These are phyloP conservation scores for Arachis stenosperma DNA, from an alignment of 306 rosid species.

Conservation along the genomic window DNA sequence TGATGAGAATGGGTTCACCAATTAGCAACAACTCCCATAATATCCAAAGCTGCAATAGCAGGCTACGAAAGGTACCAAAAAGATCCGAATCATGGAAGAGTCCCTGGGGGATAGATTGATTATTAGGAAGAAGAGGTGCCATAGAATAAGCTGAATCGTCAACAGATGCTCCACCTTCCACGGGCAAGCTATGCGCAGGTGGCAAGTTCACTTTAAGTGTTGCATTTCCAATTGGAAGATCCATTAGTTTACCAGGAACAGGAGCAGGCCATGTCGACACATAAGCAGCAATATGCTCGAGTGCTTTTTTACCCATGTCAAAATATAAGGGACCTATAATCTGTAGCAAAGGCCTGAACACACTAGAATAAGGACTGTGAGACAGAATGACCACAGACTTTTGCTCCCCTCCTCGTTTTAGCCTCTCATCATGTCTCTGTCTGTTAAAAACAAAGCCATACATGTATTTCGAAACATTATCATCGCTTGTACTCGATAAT, in stretches of 20 bases:
- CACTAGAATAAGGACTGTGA: slow-evolving; percentile 70
- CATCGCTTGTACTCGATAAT: slow-evolving; percentile 41
- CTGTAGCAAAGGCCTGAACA: slow-evolving; percentile 83
- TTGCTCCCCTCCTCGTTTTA: slow-evolving; percentile 90
- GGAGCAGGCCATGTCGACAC: slow-evolving; percentile 88
- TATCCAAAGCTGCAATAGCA: slow-evolving; percentile 84
- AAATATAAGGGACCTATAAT: slow-evolving; percentile 86
- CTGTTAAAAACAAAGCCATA: slow-evolving; percentile 87
- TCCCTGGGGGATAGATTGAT: slow-evolving; percentile 73
- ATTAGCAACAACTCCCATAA: slow-evolving; percentile 84
- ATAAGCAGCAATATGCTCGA: slow-evolving; percentile 83
- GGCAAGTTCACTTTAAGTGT: slow-evolving; percentile 82
- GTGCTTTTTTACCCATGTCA: slow-evolving; percentile 84
- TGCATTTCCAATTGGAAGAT: slow-evolving; percentile 92
- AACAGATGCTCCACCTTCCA: slow-evolving; percentile 55
- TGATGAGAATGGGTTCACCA: slow-evolving; percentile 83
- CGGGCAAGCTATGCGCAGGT: slow-evolving; percentile 70
- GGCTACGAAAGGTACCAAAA: slow-evolving; percentile 72
- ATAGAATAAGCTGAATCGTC: slow-evolving; percentile 72
- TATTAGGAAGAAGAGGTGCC: slow-evolving; percentile 84
- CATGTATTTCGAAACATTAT: slow-evolving; percentile 57
- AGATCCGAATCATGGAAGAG: slow-evolving; percentile 86
- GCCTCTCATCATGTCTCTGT: slow-evolving; percentile 93
- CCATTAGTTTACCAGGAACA: slow-evolving; percentile 72
- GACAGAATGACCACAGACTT: slow-evolving; percentile 85